phyloP scores from a whole-genome alignment of 768 basidiomycete species.

The Suillus alpinus region DNA sequence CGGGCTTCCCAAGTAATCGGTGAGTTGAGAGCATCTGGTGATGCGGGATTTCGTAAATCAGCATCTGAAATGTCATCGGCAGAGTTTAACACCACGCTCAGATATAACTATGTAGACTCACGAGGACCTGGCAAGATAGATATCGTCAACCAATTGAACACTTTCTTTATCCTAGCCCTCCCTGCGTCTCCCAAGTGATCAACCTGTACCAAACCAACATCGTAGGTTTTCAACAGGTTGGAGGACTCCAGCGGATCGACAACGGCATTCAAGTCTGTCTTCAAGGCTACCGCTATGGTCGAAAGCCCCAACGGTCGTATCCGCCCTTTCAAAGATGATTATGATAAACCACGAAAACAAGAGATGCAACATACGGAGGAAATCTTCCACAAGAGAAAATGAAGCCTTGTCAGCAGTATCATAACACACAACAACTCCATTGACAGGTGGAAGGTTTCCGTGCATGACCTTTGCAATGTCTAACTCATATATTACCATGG shows the following conservation, averaged over 20 bases:
- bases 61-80: conserved; percentile 26
- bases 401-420: conserved; percentile 65
- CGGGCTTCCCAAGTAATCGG: conserved; percentile 55
- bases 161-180: conserved; percentile 68
- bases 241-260: conserved; percentile 57
- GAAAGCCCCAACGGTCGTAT: conserved; percentile 59
- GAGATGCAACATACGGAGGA: conserved; percentile 59
- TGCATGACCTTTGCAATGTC: conserved; percentile 48
- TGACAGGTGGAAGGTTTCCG: conserved; percentile 52
- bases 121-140: conserved; percentile 51
- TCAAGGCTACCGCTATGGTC: conserved; percentile 81
- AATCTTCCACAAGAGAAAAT: conserved; percentile 60
- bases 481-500: conserved; percentile 54
- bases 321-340: conserved; percentile 41
- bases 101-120: conserved; percentile 18
- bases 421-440: conserved; percentile 86
- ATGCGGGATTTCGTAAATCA: conserved; percentile 69
- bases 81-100: conserved; percentile 11
- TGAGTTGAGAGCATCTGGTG: conserved; percentile 55
- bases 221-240: conserved; percentile 54
- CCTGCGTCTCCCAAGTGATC: conserved; percentile 53
- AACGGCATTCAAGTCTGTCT: conserved; percentile 64
- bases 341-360: conserved; percentile 6
- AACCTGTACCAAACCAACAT: conserved; percentile 79
- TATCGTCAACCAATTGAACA: conserved; percentile 73